Evolutionary conservation across 176 grass and related monocot species (phyloP), one percentile per base, ranked within the genome.

Genomic region (Oryza meridionalis): DNA sequence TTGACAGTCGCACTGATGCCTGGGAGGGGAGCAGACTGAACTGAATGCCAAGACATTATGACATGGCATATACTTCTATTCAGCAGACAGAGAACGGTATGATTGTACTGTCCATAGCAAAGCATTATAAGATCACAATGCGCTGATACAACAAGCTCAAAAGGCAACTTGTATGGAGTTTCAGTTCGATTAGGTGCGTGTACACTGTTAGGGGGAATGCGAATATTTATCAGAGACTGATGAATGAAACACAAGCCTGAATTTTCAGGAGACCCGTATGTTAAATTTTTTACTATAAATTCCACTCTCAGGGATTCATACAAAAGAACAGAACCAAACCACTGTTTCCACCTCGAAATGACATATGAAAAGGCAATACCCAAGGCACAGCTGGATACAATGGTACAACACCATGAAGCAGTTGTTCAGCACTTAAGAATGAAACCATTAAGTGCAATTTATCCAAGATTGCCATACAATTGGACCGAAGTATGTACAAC

Each of bases 341-440:
- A 45, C 11, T 16, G 6, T 68, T 1, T 55, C 24, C 3, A 0
- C 32, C 29, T 63, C 0, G 14, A 67, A 26, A 59, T 1, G 3
- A 71, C 25, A 70, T 26, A 63, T 15, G 29, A 5, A 58, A 46
- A 16, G 33, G 35, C 35, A 69, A 58, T 61, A 19, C 50, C 27
- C 7, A 11, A 45, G 64, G 5, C 32, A 22, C 6, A 4, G 4
- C 9, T 16, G 17, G 26, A 44, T 42, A 72, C 38, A 40, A 8
- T 2, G 2, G 12, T 4, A 49, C 2, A 11, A 2, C 13, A 9
- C 40, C 15, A 69, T 19, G 65, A 84, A 42, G 24, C 44, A 46
- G 45, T 46, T 61, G 26, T 62, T 87, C 47, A 32, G 76, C 38
- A 27, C 53, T 71, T 49, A 26, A 38, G 63, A 81, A 76, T 0